Evolutionary conservation across 768 basidiomycete species (phyloP).

Genomic region (Chalciporus piperatus): DNA sequence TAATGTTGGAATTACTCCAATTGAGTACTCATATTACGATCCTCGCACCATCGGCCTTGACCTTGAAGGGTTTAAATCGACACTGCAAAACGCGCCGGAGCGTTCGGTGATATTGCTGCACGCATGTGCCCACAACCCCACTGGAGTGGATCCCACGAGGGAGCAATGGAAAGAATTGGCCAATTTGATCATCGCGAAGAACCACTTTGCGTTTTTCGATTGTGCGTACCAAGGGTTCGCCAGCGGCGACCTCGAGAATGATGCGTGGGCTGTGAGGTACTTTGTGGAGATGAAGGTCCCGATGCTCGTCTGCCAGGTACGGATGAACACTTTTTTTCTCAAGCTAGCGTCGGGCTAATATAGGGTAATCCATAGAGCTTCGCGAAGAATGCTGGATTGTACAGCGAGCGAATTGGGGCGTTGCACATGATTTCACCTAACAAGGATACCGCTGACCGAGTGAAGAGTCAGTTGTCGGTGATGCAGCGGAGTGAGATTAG

Average conservation of each 20-base stretch:
- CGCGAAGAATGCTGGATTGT: conserved; percentile 95
- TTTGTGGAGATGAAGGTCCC: conserved; percentile 76
- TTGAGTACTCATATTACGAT: conserved; percentile 93
- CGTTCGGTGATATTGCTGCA: conserved; percentile 89
- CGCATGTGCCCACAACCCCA: conserved; percentile 96
- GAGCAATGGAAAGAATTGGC: conserved; percentile 86
- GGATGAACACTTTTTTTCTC: background rate
- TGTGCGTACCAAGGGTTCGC: conserved; percentile 98
- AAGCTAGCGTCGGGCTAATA: conserved; percentile 8
- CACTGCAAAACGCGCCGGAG: conserved; percentile 61
- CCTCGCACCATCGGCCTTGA: conserved; percentile 86
- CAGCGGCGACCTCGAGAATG: conserved; percentile 85
- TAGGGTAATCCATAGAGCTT: conserved; percentile 62
- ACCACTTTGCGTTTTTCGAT: conserved; percentile 91
- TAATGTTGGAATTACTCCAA: conserved; percentile 84
- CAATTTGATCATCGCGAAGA: conserved; percentile 63
- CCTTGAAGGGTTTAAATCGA: conserved; percentile 60
- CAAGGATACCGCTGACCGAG: conserved; percentile 63
- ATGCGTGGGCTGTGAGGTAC: conserved; percentile 88
- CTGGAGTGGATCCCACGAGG: conserved; percentile 87
- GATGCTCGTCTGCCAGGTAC: conserved; percentile 84
- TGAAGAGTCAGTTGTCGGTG: conserved; percentile 89
- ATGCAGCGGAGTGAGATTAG: conserved; percentile 93
- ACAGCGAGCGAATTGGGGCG: conserved; percentile 94
- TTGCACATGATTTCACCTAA: conserved; percentile 73